phyloP scores from a whole-genome alignment of 345 rosid species.

The Populus euphratica region DNA sequence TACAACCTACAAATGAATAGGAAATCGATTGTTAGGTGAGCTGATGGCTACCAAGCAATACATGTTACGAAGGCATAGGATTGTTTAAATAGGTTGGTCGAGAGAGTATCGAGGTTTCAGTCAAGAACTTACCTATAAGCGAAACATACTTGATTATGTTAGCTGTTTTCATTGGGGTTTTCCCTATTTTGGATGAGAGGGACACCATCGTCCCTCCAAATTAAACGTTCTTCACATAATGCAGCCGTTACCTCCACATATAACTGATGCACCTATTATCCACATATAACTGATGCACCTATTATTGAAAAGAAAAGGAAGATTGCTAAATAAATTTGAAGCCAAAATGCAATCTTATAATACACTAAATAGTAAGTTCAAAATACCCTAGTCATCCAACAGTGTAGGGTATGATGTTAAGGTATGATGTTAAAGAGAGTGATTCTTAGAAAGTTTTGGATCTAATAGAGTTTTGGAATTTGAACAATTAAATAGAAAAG shows the following conservation, averaged over 20 bases:
- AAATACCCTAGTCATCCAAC: no score
- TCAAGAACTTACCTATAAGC: neutral
- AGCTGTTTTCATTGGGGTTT: slow-evolving; percentile 38
- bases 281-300: no score
- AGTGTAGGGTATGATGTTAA: no score
- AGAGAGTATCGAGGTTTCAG: neutral
- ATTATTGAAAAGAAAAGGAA: slow-evolving; percentile 6
- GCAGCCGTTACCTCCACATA: slow-evolving; percentile 74
- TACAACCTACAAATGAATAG: neutral
- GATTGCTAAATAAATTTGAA: neutral
- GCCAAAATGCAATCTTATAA: neutral
- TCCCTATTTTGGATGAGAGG: slow-evolving; percentile 67
- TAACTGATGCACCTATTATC: slow-evolving; percentile 66
- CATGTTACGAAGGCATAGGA: neutral
- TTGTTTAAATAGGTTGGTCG: neutral
- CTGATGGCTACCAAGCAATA: neutral
- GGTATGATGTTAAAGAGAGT: no score
- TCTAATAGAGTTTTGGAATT: no score
- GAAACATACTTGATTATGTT: slow-evolving; percentile 1
- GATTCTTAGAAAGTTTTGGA: no score
- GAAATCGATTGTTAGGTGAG: neutral
- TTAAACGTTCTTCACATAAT: slow-evolving; percentile 60
- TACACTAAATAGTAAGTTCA: no score
- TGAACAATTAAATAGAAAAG: no score
- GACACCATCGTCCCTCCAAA: slow-evolving; percentile 83